phyloP scores from a whole-genome alignment of 1,284 basidiomycete species.

The Schizophyllum commune region DNA sequence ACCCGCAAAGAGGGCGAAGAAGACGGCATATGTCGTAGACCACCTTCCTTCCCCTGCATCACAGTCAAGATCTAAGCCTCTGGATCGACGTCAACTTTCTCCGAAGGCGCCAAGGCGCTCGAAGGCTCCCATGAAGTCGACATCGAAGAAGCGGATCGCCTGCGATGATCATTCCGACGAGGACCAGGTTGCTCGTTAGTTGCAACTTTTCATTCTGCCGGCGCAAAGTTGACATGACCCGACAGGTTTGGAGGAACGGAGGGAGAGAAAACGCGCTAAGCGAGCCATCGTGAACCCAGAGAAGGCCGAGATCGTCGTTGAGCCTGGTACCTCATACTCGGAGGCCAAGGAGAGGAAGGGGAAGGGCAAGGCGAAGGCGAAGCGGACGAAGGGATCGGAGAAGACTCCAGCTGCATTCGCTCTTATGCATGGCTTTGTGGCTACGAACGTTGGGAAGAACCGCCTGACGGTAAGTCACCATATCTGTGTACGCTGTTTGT shows the following conservation, averaged over 20 bases:
- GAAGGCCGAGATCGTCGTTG: conserved; percentile 20
- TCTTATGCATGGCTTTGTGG: conserved; percentile 67
- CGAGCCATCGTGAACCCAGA: conserved; percentile 40
- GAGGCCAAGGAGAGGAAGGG: conserved; percentile 22
- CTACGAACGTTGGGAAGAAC: conserved; percentile 59
- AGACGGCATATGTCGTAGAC: not conserved
- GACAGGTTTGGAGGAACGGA: conserved; percentile 47
- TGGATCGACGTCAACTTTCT: not conserved
- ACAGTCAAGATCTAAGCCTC: not conserved
- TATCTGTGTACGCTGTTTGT: not conserved
- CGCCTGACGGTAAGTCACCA: conserved; percentile 51
- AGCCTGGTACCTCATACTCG: conserved; percentile 18
- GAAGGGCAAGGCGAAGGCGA: conserved; percentile 37
- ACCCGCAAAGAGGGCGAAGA: not conserved
- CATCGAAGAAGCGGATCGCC: conserved; percentile 13
- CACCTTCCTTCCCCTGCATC: too few species aligned
- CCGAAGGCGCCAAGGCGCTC: not conserved
- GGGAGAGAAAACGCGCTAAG: conserved; percentile 46
- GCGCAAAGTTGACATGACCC: not conserved
- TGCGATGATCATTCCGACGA: conserved; percentile 17
- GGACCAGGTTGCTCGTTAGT: conserved; percentile 30
- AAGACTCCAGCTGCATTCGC: conserved; percentile 47
- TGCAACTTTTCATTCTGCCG: not conserved
- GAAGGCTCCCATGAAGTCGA: not conserved
- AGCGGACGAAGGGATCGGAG: conserved; percentile 23